Base-by-base conservation (phyloP, 169 alveolate genomes). In the Perkinsus olseni region DNA sequence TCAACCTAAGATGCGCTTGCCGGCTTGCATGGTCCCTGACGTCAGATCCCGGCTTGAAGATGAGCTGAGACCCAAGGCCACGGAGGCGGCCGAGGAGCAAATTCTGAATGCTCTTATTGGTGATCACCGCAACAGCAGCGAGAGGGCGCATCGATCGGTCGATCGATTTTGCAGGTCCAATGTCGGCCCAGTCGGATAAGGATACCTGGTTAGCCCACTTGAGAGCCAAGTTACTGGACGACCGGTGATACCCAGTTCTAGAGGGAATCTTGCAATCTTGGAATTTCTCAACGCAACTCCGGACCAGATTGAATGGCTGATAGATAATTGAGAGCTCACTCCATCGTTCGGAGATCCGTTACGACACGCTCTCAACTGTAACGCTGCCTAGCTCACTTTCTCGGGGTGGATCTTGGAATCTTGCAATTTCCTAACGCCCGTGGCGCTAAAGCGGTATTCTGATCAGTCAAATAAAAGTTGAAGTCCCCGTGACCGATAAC, bases 41-140 rank as follows among this genome's bases (percentile, higher is more conserved):
- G 3, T 62, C 34, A 62, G 82, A 62, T 62, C 82, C 24, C 93
- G 45, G 38, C 94, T 94, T 40, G 95, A 94, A 91, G 93, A 82
- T 38, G 96, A 93, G 48, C 74, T 96, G 82, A 91, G 93, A 92
- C 93, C 94, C 36, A 93, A 93, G 45, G 98, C 97, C 31, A 94
- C 94, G 48, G 94, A 94, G n/a, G 92, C 94, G 82, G 97, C 96
- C 0, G 96, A 95, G 74, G 92, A 94, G 74, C 94, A 95, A 24
- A 96, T 97, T 0, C 92, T 95, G 37, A 96, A 96, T 50, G 96
- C 97, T 0, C 94, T 97, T 6, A 91, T 95, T 17, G 97, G 96
- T 37, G 50, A 40, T 11, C 50, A 95, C 93, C 36, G 74, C 82
- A 0, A 21, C 34, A 6, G n/a, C n/a, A n/a, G n/a, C n/a, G n/a